Conservation (phyloP, 345 rosid genomes). For the Punica granatum region DNA sequence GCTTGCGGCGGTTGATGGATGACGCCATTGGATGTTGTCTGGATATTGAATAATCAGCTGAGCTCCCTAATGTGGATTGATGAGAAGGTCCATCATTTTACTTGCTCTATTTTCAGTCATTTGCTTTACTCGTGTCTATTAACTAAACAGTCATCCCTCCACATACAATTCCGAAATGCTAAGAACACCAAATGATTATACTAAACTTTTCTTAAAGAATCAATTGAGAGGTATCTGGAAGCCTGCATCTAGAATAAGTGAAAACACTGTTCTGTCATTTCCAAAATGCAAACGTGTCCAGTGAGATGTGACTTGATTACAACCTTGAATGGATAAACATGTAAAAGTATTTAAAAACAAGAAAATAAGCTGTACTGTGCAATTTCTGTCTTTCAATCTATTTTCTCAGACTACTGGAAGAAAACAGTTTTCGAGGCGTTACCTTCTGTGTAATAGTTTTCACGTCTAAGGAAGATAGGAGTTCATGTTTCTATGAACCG, state of each 20-base stretch:
- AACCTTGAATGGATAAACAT: not conserved
- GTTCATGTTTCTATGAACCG: not conserved
- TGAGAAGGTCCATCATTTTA: constrained; percentile 30
- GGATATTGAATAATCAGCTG: constrained; percentile 90
- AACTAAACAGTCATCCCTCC: too few species aligned
- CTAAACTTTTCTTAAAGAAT: not conserved
- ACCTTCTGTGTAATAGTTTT: not conserved
- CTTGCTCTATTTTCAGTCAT: not conserved
- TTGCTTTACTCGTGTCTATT: too few species aligned
- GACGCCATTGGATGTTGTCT: constrained; percentile 83
- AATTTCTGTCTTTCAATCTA: too few species aligned
- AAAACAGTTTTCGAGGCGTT: too few species aligned
- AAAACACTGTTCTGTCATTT: not conserved
- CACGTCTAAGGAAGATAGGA: not conserved
- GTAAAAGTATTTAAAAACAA: too few species aligned
- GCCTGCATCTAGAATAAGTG: not conserved
- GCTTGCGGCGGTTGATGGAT: constrained; percentile 63
- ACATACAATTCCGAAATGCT: not conserved
- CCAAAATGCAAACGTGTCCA: not conserved
- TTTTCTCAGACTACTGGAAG: too few species aligned
- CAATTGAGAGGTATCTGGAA: not conserved
- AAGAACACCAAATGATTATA: too few species aligned
- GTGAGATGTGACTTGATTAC: not conserved
- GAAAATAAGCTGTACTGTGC: too few species aligned
- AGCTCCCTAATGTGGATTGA: constrained; percentile 97